These are phyloP conservation scores for Suillus spraguei DNA, from an alignment of 768 basidiomycete species.

Conservation along the genomic window DNA sequence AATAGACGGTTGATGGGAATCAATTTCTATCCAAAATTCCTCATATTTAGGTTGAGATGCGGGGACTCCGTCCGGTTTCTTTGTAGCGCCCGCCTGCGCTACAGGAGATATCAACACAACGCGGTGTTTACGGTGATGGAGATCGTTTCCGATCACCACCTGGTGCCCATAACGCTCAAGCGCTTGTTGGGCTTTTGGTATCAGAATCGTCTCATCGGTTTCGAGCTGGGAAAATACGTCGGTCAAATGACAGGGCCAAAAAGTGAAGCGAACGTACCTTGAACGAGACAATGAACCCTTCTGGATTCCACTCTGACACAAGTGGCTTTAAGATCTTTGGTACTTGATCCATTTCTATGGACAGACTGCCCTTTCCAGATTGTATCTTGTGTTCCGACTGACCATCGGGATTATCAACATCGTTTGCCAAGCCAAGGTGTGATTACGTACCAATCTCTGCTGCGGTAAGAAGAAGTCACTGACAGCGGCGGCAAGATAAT, in stretches of 20 bases:
- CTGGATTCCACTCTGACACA: constrained; percentile 90
- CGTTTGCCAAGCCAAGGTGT: neutral
- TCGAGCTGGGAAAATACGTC: constrained; percentile 65
- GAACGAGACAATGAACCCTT: constrained; percentile 95
- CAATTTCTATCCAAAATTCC: constrained; percentile 69
- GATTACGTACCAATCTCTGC: constrained; percentile 76
- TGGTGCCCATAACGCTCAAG: constrained; percentile 96
- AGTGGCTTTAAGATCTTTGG: constrained; percentile 94
- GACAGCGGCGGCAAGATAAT: constrained; percentile 97
- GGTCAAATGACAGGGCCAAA: neutral
- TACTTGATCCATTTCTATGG: constrained; percentile 98
- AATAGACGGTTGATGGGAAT: constrained; percentile 37
- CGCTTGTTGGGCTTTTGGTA: constrained; percentile 89
- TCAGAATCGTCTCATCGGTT: constrained; percentile 79
- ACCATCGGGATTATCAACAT: constrained; percentile 8
- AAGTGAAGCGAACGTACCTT: constrained; percentile 57
- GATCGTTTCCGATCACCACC: constrained; percentile 94
- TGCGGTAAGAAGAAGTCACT: constrained; percentile 97
- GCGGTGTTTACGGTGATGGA: constrained; percentile 88
- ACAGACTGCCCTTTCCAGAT: constrained; percentile 90
- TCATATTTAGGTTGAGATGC: constrained; percentile 36
- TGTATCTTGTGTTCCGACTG: constrained; percentile 99
- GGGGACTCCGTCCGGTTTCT: constrained; percentile 21
- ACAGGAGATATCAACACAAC: constrained; percentile 85
- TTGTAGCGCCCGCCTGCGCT: constrained; percentile 17